A percentile compares a stretch with the other conserved stretches of the same genome.
Evolutionary conservation across 2,329 filamentous ascomycete genomes (phyloP).

Genomic region (Iodosphaeria phyllophila): DNA sequence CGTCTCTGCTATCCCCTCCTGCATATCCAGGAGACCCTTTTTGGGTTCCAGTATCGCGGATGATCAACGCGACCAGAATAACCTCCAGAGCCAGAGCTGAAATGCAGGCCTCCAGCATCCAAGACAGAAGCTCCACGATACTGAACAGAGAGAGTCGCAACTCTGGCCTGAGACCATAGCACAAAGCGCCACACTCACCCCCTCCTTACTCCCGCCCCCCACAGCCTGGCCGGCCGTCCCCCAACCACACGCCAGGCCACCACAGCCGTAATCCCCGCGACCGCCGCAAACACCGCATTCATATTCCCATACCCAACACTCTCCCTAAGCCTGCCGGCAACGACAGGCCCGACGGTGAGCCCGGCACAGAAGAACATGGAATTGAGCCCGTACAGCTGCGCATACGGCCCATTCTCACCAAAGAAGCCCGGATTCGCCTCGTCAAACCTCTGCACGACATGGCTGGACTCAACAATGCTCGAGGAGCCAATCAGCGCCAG

Average conservation of each 20-base stretch:
- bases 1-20: no score
- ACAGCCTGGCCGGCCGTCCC: no score
- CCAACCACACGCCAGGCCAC: constrained; percentile 26
- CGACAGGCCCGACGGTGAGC: constrained; percentile 37
- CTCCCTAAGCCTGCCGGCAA: constrained; percentile 31
- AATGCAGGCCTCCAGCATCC: no score
- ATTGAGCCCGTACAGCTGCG: constrained; percentile 46
- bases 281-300: constrained; percentile 27
- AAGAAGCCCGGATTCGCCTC: constrained; percentile 35
- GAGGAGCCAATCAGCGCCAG: constrained; percentile 33
- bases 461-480: constrained; percentile 35
- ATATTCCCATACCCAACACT: constrained; percentile 37
- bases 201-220: no score
- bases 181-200: no score
- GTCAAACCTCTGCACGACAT: constrained; percentile 34
- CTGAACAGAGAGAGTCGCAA: no score
- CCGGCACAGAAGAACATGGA: constrained; percentile 43
- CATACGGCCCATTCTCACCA: constrained; percentile 36
- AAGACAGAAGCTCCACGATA: no score
- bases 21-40: no score
- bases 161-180: no score
- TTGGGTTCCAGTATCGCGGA: no score
- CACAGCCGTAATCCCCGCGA: constrained; percentile 23
- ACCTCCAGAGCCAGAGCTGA: no score
- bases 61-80: no score